Conservation (phyloP, 306 rosid species). For the Fragaria vesca region DNA sequence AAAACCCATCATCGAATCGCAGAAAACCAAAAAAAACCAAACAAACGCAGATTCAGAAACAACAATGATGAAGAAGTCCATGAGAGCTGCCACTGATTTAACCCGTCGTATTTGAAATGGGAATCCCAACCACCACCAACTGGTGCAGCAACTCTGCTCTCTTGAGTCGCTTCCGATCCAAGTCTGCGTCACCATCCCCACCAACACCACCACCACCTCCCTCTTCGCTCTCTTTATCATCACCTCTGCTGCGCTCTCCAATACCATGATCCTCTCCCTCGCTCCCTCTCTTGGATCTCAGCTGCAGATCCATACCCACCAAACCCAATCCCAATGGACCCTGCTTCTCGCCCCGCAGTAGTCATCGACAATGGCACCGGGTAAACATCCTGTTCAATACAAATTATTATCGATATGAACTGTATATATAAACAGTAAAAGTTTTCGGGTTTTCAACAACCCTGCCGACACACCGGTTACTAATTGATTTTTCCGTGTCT, state of each 20-base stretch:
- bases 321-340: slow-evolving; percentile 53
- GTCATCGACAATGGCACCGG: slow-evolving; percentile 98
- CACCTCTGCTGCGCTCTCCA: slow-evolving; percentile 36
- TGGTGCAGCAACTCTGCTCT: slow-evolving; percentile 19
- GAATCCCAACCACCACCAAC: slow-evolving; percentile 32
- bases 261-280: slow-evolving; percentile 72
- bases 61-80: slow-evolving; percentile 19
- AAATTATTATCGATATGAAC: too few species aligned
- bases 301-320: slow-evolving; percentile 59
- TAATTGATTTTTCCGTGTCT: background rate
- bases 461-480: too few species aligned
- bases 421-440: too few species aligned
- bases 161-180: slow-evolving; percentile 65
- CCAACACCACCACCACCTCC: slow-evolving; percentile 22
- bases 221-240: slow-evolving; percentile 21
- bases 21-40: slow-evolving; percentile 16
- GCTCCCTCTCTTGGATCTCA: slow-evolving; percentile 60
- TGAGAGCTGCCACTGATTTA: slow-evolving; percentile 31
- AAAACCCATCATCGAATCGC: background rate
- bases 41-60: background rate
- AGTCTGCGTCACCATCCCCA: slow-evolving; percentile 49
- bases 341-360: slow-evolving; percentile 91
- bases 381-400: slow-evolving; percentile 21
- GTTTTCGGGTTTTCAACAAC: too few species aligned
- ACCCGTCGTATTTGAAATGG: slow-evolving; percentile 53